phyloP scores from a whole-genome alignment of 2,329 filamentous ascomycete genomes.

The Xylariales sp. region DNA sequence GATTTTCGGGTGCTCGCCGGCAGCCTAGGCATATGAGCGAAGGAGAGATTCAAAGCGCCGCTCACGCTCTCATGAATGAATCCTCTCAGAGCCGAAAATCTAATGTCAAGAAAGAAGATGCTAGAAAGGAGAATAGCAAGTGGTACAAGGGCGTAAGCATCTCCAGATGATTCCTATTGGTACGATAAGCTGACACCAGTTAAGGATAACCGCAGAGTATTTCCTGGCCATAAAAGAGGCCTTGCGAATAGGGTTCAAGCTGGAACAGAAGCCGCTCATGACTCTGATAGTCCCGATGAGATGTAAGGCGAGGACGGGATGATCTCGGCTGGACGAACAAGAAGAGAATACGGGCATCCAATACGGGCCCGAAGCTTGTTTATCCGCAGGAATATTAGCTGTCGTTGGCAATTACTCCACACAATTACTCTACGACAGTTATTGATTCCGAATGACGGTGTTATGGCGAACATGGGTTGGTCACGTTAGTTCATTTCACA shows the following conservation, averaged over 20 bases:
- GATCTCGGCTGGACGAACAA: background rate
- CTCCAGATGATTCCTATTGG: constrained; percentile 14
- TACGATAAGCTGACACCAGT: constrained; percentile 30
- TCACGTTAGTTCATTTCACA: background rate
- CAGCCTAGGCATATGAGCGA: background rate
- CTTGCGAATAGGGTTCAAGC: constrained; percentile 13
- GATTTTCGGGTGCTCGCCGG: background rate
- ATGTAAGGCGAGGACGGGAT: constrained; percentile 23
- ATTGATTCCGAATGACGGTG: background rate
- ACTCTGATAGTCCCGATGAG: constrained; percentile 37
- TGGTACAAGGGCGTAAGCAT: constrained; percentile 37
- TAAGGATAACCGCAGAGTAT: constrained; percentile 37
- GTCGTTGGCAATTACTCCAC: background rate
- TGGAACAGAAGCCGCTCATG: constrained; percentile 22
- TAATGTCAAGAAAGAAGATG: background rate
- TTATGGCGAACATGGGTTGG: constrained; percentile 1
- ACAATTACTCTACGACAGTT: background rate
- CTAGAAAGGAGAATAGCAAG: constrained; percentile 10
- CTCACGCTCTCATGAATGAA: background rate
- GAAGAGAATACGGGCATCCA: background rate
- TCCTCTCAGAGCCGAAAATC: background rate
- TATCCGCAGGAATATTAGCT: background rate
- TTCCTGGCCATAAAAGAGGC: background rate
- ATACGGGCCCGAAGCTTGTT: background rate
- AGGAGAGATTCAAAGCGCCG: background rate